Evolutionary conservation across 2,329 filamentous ascomycete genomes (phyloP).

Genomic region (Davidsoniella virescens): DNA sequence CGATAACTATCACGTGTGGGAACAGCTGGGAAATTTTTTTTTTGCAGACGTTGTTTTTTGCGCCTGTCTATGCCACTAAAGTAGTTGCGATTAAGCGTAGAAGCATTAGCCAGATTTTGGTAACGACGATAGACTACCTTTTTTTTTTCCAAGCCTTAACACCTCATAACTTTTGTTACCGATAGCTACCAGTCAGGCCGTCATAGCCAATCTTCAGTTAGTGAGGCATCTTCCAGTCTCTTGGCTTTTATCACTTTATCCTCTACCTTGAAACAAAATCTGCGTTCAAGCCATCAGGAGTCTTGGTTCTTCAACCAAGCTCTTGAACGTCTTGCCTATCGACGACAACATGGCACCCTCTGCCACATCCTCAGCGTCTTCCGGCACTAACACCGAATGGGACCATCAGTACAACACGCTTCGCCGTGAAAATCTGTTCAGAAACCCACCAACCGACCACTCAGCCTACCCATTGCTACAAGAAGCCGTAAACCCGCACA

Average conservation of each 20-base stretch:
- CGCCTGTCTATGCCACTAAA: neutral
- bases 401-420: constrained; percentile 72
- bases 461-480: constrained; percentile 79
- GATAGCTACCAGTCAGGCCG: neutral
- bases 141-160: neutral
- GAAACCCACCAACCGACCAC: constrained; percentile 71
- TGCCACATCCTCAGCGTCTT: constrained; percentile 2
- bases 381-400: constrained; percentile 55
- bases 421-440: constrained; percentile 75
- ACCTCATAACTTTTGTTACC: neutral
- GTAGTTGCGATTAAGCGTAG: constrained; percentile 6
- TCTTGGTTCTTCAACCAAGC: constrained; percentile 6
- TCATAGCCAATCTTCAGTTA: neutral
- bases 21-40: constrained; percentile 11
- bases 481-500: constrained; percentile 74
- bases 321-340: neutral
- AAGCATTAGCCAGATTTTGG: neutral
- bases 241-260: too few species aligned
- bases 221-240: too few species aligned
- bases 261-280: too few species aligned
- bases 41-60: constrained; percentile 7
- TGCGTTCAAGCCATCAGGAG: neutral
- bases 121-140: neutral
- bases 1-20: constrained; percentile 12
- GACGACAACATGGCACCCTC: constrained; percentile 9